Evolutionary conservation across 192 early-diverging fungal genomes (phyloP).

Genomic region (Backusella parvicylindrica): DNA sequence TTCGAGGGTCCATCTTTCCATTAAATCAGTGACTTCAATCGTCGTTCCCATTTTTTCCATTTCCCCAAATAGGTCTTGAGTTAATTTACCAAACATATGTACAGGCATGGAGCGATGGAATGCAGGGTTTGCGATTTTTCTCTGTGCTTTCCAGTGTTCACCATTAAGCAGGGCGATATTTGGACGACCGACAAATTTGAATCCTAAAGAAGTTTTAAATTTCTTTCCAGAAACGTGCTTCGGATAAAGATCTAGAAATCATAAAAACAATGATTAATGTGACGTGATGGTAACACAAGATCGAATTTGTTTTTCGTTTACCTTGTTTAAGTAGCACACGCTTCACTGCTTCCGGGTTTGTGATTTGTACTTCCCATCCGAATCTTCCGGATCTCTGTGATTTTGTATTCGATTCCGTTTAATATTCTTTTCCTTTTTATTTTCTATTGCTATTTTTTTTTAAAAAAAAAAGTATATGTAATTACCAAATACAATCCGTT

Average conservation of each 20-base stretch:
- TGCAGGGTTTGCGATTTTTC: constrained; percentile 22
- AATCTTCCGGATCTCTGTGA: not conserved
- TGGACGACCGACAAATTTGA: not conserved
- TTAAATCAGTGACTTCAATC: not conserved
- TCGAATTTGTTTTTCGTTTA: not conserved
- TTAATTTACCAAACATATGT: constrained; percentile 16
- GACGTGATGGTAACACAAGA: not conserved
- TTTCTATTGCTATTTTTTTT: not conserved
- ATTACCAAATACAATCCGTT: not conserved
- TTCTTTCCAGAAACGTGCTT: not conserved
- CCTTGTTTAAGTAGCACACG: not conserved
- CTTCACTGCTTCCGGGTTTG: not conserved
- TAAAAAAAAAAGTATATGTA: not conserved
- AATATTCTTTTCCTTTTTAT: not conserved
- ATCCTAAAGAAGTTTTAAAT: not conserved
- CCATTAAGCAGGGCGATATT: not conserved
- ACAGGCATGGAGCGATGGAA: constrained; percentile 32
- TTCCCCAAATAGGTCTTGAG: constrained; percentile 11
- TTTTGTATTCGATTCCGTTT: not conserved
- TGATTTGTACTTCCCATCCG: not conserved
- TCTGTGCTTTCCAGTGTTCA: not conserved
- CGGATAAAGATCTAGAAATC: not conserved
- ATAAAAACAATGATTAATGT: not conserved
- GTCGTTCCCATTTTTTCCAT: not conserved
- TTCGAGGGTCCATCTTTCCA: not conserved